Percentiles rank a stretch among this genome's conserved stretches.
These are phyloP conservation scores for Cyclaneusma minus DNA, from an alignment of 2,329 filamentous ascomycete genomes.

Conservation along the genomic window DNA sequence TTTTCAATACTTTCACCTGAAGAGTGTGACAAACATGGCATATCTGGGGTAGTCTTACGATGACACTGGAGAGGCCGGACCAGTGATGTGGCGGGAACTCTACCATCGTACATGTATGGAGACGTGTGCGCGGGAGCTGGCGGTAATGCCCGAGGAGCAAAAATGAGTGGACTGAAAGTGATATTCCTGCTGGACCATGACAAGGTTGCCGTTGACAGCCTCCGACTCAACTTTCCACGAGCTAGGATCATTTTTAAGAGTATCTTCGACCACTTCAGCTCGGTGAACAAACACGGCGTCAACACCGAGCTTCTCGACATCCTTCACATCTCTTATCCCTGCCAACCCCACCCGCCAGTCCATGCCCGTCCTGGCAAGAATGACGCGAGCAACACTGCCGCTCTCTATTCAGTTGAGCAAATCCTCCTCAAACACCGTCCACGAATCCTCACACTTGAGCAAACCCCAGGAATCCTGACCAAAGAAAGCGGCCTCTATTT, in stretches of 20 bases:
- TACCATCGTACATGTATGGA: background rate
- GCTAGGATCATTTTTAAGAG: slow-evolving; percentile 27
- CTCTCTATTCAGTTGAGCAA: slow-evolving; percentile 31
- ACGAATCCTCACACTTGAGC: slow-evolving; percentile 56
- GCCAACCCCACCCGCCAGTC: slow-evolving; percentile 55
- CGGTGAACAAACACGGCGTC: slow-evolving; percentile 13
- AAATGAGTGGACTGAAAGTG: slow-evolving; percentile 37
- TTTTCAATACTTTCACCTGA: background rate
- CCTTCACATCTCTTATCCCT: slow-evolving; percentile 59
- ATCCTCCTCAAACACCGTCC: slow-evolving; percentile 43
- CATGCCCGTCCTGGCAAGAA: slow-evolving; percentile 40
- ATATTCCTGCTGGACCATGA: slow-evolving; percentile 47
- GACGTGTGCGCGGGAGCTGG: slow-evolving; percentile 43
- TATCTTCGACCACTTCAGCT: slow-evolving; percentile 31
- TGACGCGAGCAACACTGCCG: slow-evolving; percentile 50
- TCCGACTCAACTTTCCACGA: slow-evolving; percentile 42
- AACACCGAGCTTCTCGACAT: slow-evolving; percentile 38
- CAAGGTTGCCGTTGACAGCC: slow-evolving; percentile 36
- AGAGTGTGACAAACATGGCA: background rate
- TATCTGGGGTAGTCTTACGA: too few relatives aligned
- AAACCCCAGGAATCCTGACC: slow-evolving; percentile 50
- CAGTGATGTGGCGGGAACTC: too few relatives aligned
- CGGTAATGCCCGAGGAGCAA: slow-evolving; percentile 47
- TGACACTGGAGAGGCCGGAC: too few relatives aligned
- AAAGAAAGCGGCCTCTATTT: slow-evolving; percentile 37